Conservation (phyloP, 75 land plant species). For the Sequoia sempervirens region DNA sequence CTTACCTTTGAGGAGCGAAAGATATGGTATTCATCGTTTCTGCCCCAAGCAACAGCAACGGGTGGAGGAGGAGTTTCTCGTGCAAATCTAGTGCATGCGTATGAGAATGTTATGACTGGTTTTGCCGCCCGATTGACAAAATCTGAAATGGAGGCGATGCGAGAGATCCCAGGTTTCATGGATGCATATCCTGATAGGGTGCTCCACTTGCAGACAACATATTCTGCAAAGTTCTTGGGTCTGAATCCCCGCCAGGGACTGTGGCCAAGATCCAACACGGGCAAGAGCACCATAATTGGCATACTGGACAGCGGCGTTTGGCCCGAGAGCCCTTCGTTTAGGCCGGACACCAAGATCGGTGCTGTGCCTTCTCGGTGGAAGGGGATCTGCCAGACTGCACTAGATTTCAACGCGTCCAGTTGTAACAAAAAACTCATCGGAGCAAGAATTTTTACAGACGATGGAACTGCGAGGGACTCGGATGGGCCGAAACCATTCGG, state of each 20-base stretch:
- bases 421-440: conserved; percentile 61
- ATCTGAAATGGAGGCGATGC: conserved; percentile 22
- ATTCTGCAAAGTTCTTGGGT: conserved; percentile 47
- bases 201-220: conserved; percentile 40
- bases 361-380: conserved; percentile 42
- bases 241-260: conserved; percentile 21
- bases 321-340: conserved; percentile 42
- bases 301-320: conserved; percentile 41
- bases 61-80: background rate
- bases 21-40: background rate
- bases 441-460: conserved; percentile 27
- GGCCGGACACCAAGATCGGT: conserved; percentile 22
- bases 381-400: conserved; percentile 29
- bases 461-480: no score
- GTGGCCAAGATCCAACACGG: conserved; percentile 28
- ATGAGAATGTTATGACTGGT: background rate
- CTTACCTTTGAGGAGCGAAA: background rate
- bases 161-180: conserved; percentile 28
- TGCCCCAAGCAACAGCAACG: background rate
- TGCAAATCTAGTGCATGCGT: background rate
- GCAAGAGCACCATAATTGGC: conserved; percentile 41
- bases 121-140: conserved; percentile 20
- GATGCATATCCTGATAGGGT: conserved; percentile 24
- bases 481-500: no score
- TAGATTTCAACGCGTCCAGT: conserved; percentile 19